These are phyloP conservation scores for Clathrus columnatus DNA, from an alignment of 768 basidiomycete species.

Conservation along the genomic window DNA sequence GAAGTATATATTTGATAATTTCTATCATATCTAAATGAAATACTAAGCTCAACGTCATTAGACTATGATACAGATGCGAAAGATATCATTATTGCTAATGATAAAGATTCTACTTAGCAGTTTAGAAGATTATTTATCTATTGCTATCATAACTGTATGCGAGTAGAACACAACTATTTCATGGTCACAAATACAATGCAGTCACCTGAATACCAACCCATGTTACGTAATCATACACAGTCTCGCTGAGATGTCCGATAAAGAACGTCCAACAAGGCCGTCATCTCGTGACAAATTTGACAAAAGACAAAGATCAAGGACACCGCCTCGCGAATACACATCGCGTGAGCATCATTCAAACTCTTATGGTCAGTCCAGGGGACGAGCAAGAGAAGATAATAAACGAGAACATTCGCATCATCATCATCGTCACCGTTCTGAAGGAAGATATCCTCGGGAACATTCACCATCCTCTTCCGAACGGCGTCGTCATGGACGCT, in stretches of 20 bases:
- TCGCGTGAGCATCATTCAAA: not conserved
- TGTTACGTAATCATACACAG: not conserved
- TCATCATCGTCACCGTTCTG: not conserved
- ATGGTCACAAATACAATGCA: not conserved
- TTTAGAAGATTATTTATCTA: no score
- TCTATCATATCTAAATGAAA: no score
- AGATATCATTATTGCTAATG: no score
- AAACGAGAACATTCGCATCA: slow-evolving; percentile 1
- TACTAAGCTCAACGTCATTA: no score
- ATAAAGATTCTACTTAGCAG: no score
- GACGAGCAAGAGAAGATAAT: not conserved
- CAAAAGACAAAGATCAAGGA: not conserved
- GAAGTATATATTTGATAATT: not conserved
- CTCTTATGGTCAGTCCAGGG: not conserved
- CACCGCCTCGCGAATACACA: not conserved
- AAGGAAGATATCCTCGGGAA: not conserved
- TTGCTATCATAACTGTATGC: not conserved
- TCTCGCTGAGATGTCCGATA: not conserved
- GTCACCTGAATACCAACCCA: no score
- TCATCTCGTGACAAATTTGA: not conserved
- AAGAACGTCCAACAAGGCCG: not conserved
- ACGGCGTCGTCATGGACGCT: slow-evolving; percentile 16
- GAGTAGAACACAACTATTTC: not conserved
- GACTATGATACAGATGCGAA: no score
- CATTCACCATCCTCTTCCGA: not conserved